These are phyloP conservation scores for Hamigera avellanea DNA, from an alignment of 495 filamentous ascomycete genomes.

Conservation along the genomic window DNA sequence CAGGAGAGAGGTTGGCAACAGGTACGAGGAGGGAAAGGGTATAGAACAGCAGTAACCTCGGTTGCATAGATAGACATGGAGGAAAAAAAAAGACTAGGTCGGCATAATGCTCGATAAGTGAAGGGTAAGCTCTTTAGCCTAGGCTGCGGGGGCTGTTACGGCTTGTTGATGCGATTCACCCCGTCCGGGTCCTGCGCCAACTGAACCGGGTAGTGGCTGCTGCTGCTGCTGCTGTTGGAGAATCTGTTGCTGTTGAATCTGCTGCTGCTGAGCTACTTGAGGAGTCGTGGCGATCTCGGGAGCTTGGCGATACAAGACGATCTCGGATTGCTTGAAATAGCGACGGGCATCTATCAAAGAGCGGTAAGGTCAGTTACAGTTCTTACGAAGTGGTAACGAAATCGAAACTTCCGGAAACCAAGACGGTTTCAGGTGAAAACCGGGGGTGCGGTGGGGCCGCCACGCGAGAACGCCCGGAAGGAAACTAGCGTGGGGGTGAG, in stretches of 20 bases:
- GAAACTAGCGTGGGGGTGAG: constrained; percentile 28
- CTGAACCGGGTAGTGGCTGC: constrained; percentile 30
- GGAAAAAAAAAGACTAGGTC: too few species aligned
- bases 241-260: constrained; percentile 32
- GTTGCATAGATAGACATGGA: too few species aligned
- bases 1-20: too few species aligned
- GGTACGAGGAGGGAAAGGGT: too few species aligned
- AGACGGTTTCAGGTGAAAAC: neutral
- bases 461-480: constrained; percentile 12
- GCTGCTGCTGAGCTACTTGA: constrained; percentile 34
- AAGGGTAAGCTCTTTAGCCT: constrained; percentile 2
- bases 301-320: constrained; percentile 90
- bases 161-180: constrained; percentile 12
- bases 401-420: constrained; percentile 1
- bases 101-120: too few species aligned
- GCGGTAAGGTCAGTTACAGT: constrained; percentile 1
- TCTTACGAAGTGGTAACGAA: constrained; percentile 1
- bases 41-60: too few species aligned
- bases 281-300: constrained; percentile 48
- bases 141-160: constrained; percentile 23
- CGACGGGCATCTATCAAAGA: constrained; percentile 64
- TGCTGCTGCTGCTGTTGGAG: constrained; percentile 24
- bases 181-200: constrained; percentile 28
- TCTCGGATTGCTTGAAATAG: constrained; percentile 99
- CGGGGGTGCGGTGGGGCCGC: constrained; percentile 13